phyloP scores from a whole-genome alignment of 768 basidiomycete species.

The Melanogaster broomeanus region DNA sequence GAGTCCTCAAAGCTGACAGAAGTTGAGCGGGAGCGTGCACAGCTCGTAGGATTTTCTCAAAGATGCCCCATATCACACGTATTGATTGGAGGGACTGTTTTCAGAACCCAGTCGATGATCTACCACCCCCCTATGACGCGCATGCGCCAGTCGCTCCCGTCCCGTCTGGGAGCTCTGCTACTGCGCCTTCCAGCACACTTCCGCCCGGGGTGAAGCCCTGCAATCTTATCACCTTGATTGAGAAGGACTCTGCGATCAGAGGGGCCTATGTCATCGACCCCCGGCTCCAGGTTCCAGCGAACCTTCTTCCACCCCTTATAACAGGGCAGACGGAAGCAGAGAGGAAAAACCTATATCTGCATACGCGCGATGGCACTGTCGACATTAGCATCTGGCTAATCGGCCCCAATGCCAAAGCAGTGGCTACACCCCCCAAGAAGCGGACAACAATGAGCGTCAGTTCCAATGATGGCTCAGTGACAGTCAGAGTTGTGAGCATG shows the following conservation, averaged over 20 bases:
- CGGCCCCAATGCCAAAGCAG: not conserved
- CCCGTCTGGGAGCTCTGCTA: not conserved
- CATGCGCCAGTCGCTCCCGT: not conserved
- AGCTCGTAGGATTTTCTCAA: not conserved
- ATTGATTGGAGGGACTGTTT: not conserved
- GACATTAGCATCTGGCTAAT: conserved; percentile 31
- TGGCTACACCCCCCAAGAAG: not conserved
- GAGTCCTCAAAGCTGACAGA: not conserved
- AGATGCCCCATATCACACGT: not conserved
- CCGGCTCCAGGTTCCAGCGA: conserved; percentile 8
- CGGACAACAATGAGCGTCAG: conserved; percentile 6
- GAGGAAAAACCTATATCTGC: conserved; percentile 13
- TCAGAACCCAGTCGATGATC: not conserved
- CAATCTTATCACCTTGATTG: conserved; percentile 9
- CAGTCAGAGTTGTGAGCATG: conserved; percentile 12
- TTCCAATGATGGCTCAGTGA: conserved; percentile 11
- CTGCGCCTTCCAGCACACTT: not conserved
- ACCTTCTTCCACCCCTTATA: conserved; percentile 11
- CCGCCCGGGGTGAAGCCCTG: conserved; percentile 4
- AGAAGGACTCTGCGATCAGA: conserved; percentile 5
- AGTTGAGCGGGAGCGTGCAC: not conserved
- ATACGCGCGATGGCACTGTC: conserved; percentile 14
- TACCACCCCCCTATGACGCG: conserved; percentile 9
- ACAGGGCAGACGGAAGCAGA: conserved; percentile 3
- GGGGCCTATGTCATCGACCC: conserved; percentile 19